These are phyloP conservation scores for Trichomonascaceae sp. DNA, from an alignment of 1,139 yeast genomes.

Conservation along the genomic window DNA sequence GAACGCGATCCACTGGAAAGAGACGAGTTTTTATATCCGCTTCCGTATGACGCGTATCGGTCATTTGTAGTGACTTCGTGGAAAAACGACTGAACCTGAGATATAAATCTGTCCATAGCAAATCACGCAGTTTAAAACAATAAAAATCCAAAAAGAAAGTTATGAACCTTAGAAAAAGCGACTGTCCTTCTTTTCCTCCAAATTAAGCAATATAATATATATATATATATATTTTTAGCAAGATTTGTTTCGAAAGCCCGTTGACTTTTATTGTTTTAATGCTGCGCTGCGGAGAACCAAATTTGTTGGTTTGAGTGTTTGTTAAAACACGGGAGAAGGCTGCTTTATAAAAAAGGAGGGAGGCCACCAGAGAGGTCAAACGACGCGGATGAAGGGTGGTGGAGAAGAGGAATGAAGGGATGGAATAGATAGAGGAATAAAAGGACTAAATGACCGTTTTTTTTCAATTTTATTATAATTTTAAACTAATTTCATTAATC, in stretches of 20 bases:
- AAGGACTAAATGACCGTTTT: too few species aligned
- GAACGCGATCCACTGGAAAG: slow-evolving; percentile 13
- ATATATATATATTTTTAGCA: not conserved
- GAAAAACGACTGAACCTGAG: slow-evolving; percentile 41
- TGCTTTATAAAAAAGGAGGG: not conserved
- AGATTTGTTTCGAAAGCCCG: not conserved
- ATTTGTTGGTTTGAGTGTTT: not conserved
- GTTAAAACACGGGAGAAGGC: not conserved
- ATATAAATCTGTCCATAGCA: slow-evolving; percentile 30
- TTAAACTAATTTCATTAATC: not conserved
- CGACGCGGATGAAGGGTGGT: not conserved
- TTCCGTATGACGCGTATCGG: slow-evolving; percentile 56
- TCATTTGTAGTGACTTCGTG: slow-evolving; percentile 61
- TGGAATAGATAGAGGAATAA: not conserved
- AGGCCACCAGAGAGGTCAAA: not conserved
- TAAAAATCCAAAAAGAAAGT: not conserved
- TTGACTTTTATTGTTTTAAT: not conserved
- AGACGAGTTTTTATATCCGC: slow-evolving; percentile 18
- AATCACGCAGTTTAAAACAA: not conserved
- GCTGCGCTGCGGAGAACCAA: not conserved
- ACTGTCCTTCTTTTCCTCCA: not conserved
- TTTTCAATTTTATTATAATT: too few species aligned
- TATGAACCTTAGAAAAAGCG: not conserved
- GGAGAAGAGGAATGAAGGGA: not conserved
- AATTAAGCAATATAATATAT: not conserved